Conservation (phyloP, 495 filamentous ascomycete genomes). For the Zalerion maritima region DNA sequence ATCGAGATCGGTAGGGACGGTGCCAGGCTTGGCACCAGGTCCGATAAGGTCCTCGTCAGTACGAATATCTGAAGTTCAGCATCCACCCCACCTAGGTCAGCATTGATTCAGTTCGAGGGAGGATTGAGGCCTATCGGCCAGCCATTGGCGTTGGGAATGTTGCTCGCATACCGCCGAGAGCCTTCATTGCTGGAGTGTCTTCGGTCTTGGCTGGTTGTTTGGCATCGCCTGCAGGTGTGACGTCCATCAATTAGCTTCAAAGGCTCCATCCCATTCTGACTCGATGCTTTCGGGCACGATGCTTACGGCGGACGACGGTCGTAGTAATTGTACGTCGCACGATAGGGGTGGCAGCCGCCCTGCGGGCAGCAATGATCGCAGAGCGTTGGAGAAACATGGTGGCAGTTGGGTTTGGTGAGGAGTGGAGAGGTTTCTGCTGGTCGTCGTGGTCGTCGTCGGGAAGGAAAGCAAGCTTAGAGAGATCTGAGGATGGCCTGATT, state of each 20-base stretch:
- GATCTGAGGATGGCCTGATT: conserved; percentile 19
- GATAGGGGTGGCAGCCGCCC: conserved; percentile 46
- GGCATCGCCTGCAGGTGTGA: conserved; percentile 11
- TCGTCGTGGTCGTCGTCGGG: conserved; percentile 6
- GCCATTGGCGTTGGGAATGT: conserved; percentile 1
- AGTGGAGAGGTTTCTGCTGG: conserved; percentile 2
- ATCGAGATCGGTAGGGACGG: conserved; percentile 81
- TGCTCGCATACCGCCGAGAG: conserved; percentile 12
- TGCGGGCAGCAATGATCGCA: conserved; percentile 55
- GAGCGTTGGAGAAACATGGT: conserved; percentile 79
- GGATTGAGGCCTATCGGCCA: conserved; percentile 1
- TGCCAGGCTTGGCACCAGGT: conserved; percentile 67
- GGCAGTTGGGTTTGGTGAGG: conserved; percentile 10
- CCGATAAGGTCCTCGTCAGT: conserved; percentile 63
- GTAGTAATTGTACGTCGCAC: conserved; percentile 43
- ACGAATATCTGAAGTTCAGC: conserved; percentile 53
- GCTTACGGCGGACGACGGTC: conserved; percentile 45
- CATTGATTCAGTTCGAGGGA: conserved; percentile 1
- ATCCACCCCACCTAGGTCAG: conserved; percentile 6
- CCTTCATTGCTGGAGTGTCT: conserved; percentile 10
- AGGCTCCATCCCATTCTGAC: conserved; percentile 10
- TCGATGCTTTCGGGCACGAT: conserved; percentile 3
- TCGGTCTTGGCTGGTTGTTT: conserved; percentile 14
- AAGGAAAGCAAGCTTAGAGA: conserved; percentile 8
- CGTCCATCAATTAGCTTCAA: conserved; percentile 11